These are phyloP conservation scores for Sclerotinia nivalis DNA, from an alignment of 2,329 filamentous ascomycete genomes.

Conservation along the genomic window DNA sequence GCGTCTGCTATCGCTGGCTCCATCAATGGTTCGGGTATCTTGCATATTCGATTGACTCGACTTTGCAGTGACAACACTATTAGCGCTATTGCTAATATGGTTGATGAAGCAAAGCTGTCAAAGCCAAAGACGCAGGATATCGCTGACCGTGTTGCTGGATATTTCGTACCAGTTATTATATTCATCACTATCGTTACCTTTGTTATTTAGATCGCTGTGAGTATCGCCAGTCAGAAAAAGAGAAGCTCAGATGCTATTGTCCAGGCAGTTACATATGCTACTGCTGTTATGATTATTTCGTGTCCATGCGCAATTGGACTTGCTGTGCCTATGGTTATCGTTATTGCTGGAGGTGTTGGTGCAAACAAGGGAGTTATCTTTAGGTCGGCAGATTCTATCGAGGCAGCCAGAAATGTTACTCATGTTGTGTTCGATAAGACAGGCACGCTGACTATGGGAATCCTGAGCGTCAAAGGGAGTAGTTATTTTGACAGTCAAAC, in stretches of 20 bases:
- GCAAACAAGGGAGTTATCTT: slow-evolving; percentile 68
- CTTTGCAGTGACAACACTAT: slow-evolving; percentile 73
- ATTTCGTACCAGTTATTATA: slow-evolving; percentile 68
- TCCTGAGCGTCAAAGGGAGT: slow-evolving; percentile 47
- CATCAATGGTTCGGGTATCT: slow-evolving; percentile 63
- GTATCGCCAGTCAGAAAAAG: slow-evolving; percentile 45
- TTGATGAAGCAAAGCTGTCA: slow-evolving; percentile 67
- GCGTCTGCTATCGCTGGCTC: slow-evolving; percentile 66
- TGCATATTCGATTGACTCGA: slow-evolving; percentile 59
- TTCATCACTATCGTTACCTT: slow-evolving; percentile 61
- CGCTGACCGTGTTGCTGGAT: slow-evolving; percentile 66
- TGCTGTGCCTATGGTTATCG: slow-evolving; percentile 72
- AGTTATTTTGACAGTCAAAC: slow-evolving; percentile 43
- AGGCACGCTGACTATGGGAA: slow-evolving; percentile 67
- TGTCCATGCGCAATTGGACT: slow-evolving; percentile 77
- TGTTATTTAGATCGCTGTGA: slow-evolving; percentile 64
- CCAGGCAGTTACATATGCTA: slow-evolving; percentile 68
- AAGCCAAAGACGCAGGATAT: slow-evolving; percentile 70
- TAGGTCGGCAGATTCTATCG: slow-evolving; percentile 64
- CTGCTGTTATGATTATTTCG: slow-evolving; percentile 68
- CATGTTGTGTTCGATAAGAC: slow-evolving; percentile 82
- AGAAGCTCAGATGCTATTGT: slow-evolving; percentile 53
- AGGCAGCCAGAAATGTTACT: slow-evolving; percentile 59
- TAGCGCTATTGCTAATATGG: slow-evolving; percentile 65
- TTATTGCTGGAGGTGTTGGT: slow-evolving; percentile 67